A percentile compares a stretch with the other conserved stretches of the same genome.
phyloP scores from a whole-genome alignment of 106 monocot genomes.

The Posidonia australis region DNA sequence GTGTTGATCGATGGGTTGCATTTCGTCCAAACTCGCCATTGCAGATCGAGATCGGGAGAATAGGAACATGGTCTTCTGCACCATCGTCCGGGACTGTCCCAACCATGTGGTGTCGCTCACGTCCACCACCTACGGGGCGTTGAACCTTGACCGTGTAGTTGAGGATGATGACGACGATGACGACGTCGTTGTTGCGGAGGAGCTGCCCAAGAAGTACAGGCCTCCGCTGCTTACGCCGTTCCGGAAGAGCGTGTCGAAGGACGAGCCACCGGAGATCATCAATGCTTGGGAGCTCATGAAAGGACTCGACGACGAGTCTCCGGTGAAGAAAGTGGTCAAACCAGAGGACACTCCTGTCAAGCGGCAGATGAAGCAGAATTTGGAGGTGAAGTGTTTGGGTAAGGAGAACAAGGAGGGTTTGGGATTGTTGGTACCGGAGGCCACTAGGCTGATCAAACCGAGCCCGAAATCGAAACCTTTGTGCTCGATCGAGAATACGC shows the following conservation, averaged over 20 bases:
- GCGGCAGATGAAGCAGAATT: slow-evolving; percentile 25
- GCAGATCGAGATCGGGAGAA: background rate
- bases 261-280: slow-evolving; percentile 44
- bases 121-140: slow-evolving; percentile 73
- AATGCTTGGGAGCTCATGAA: slow-evolving; percentile 50
- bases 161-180: background rate
- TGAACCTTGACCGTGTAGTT: slow-evolving; percentile 35
- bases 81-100: slow-evolving; percentile 1
- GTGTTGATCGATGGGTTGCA: background rate
- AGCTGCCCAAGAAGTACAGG: too few relatives aligned
- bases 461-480: slow-evolving; percentile 23
- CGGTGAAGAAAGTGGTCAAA: slow-evolving; percentile 23
- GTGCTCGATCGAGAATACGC: slow-evolving; percentile 16
- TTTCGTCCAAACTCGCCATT: background rate
- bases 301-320: slow-evolving; percentile 42
- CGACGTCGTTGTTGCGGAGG: slow-evolving; percentile 1
- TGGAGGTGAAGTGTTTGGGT: background rate
- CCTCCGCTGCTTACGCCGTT: slow-evolving; percentile 7
- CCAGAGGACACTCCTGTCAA: slow-evolving; percentile 22
- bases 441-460: slow-evolving; percentile 3
- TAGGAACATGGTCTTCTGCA: background rate
- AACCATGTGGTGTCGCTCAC: slow-evolving; percentile 30
- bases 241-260: slow-evolving; percentile 11
- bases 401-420: slow-evolving; percentile 12
- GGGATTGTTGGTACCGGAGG: background rate